Evolutionary conservation across 176 grass and related monocot species (phyloP), one percentile per base, ranked within the genome.

Genomic region (Stipa capillata): DNA sequence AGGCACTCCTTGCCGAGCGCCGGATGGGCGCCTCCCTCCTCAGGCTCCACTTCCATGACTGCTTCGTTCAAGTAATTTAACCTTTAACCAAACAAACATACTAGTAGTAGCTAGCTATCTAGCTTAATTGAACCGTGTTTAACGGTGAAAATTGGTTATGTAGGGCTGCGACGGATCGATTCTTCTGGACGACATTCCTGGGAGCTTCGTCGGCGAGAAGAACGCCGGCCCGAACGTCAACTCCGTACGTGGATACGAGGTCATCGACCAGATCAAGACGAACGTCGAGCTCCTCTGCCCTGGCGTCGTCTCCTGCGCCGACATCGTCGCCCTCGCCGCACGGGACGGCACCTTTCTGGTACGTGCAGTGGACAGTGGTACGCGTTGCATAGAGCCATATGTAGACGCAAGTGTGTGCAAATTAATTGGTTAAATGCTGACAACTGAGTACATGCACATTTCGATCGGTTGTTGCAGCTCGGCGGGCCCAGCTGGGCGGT

Each of bases 141-240:
- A n/a, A n/a, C 14, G 54, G 24, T 28, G 54, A 28, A n/a, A 28
- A 27, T 57, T 57, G 16, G 20, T 21, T 49, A n/a, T n/a, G n/a
- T 48, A 91, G 89, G 87, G 93, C 39, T 92, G 93, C 58, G 93
- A 97, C 63, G 93, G 28, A 3, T 97, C 93, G 6, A 81, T 92
- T 31, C 85, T 92, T n/a, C 80, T 92, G 56, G 93, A 92, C 9
- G 82, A 90, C 79, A 55, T 61, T 0, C 51, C 51, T 11, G 62
- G 84, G 4, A 83, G 67, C 40, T 65, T 82, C 83, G 36, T 42
- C 7, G 90, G 93, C 29, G 90, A 97, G 90, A 92, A 90, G 78
- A 57, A 50, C 14, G 93, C 93, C 0, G 25, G 37, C 21, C 90
- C 90, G 2, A 97, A 97, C 74, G 29, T 2, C 0, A 88, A 97